Base-by-base conservation (phyloP, 2,329 filamentous ascomycete genomes). In the Raffaelea ambrosiae region DNA sequence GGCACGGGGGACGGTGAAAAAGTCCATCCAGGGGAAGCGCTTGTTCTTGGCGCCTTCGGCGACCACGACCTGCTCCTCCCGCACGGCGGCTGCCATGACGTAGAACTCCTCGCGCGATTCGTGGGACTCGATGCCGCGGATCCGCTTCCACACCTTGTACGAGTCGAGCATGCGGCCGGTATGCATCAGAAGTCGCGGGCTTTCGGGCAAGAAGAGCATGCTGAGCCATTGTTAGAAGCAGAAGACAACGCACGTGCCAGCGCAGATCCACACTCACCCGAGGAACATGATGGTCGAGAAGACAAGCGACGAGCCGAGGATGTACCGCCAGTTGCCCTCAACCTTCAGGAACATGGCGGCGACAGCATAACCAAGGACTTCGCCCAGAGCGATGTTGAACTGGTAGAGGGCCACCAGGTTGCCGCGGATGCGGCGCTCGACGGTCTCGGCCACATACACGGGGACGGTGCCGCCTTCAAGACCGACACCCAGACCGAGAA, bases 371-470 rank as follows among this genome's bases (percentile, higher is more conserved):
- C 84, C 84, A 1, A 88, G 68, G 2, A 88, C 83, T 56, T 87
- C 84, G 23, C 84, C 84, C 0, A 88, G 71, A 0, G 84, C 84
- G 57, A 88, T 88, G 64, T 84, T 86, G 64, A 87, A 78, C 59
- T 88, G 84, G 61, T 87, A 88, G 0, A 87, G 68, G 0, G 82
- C 86, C 1, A 88, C 84, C 44, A 88, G 65, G 61, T 87, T 87
- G 54, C 84, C 84, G 56, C 84, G 77, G 21, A 85, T 72, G 50
- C 71, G 73, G 29, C 78, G 72, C 56, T 84, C 81, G 40, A 86
- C 83, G 0, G 79, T 83, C 63, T 88, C 84, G 1, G 84, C 83
- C 26, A 88, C 83, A 53, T 88, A 88, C 47, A 87, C 80, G 1
- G 83, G 83, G 4, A 87, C 83, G 0, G 83, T 87, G 60, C 84